Percentiles rank a stretch among this genome's conserved stretches.
Evolutionary conservation across 148 eudicot species (phyloP).

Genomic region (Rhododendron vialii): DNA sequence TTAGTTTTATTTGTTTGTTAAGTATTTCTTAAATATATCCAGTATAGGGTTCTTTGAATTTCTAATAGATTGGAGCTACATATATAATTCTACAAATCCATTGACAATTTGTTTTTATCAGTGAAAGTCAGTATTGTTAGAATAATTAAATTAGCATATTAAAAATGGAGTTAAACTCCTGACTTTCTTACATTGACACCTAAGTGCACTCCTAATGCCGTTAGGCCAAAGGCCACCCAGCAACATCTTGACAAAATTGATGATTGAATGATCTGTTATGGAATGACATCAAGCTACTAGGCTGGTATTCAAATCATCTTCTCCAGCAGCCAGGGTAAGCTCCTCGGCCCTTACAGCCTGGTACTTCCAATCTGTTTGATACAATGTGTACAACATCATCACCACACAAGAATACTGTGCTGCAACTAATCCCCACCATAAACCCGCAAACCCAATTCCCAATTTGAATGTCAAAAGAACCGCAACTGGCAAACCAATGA

Average conservation of each 20-base stretch:
- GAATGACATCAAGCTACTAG: constrained; percentile 27
- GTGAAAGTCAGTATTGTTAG: too few relatives aligned
- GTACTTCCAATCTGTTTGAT: constrained; percentile 62
- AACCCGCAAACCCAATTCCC: constrained; percentile 55
- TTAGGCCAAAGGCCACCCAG: too few relatives aligned
- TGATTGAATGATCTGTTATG: background rate
- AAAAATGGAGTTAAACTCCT: too few relatives aligned
- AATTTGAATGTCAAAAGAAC: constrained; percentile 48
- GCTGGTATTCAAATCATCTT: constrained; percentile 35
- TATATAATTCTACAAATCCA: background rate
- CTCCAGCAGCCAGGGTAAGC: constrained; percentile 46
- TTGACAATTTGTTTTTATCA: too few relatives aligned
- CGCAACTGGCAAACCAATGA: constrained; percentile 72
- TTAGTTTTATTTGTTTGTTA: background rate
- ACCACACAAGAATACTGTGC: constrained; percentile 54
- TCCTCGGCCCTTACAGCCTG: constrained; percentile 70
- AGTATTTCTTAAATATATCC: background rate
- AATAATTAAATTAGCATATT: too few relatives aligned
- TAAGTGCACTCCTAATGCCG: too few relatives aligned
- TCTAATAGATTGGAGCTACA: background rate
- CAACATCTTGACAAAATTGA: background rate
- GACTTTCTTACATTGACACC: too few relatives aligned
- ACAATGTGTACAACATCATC: constrained; percentile 60
- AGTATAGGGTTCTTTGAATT: background rate
- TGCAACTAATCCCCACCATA: constrained; percentile 75